Base-by-base conservation (phyloP, 2,329 filamentous ascomycete genomes). In the Lachnellula hyalina region DNA sequence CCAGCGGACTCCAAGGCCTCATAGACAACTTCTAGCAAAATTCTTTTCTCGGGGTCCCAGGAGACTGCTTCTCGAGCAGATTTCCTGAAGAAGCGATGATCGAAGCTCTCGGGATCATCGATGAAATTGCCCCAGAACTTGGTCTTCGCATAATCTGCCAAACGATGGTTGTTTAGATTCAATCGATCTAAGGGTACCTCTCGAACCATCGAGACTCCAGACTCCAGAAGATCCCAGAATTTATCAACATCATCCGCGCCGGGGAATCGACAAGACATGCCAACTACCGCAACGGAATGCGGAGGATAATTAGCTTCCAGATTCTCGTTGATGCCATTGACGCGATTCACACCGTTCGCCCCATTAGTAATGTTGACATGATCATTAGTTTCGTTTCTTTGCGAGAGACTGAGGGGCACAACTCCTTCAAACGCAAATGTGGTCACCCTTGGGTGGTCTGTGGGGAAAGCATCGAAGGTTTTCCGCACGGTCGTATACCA, bases 31-130 rank as follows among this genome's bases (percentile, higher is more conserved):
- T 85, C 82, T 28, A 93, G 73, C 3, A 86, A 84, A 61, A 91
- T 76, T 61, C 88, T 80, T 67, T 90, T 87, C 79, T 89, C 89
- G 0, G 89, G 88, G 67, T 92, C 88, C 2, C 85, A 89, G 65
- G 90, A 86, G 48, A 82, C 79, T 28, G 87, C 87, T 71, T 92
- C 87, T 59, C 86, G 83, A 8, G 87, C 86, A 35, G 86, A 90
- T 83, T 91, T 90, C 71, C 89, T 90, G 80, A 92, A 92, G 73
- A 92, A 91, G 0, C 84, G 78, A 19, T 86, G 84, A 63, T 92
- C 88, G 65, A 92, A 92, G 14, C 32, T 32, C 4, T 51, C 54
- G 2, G n/a, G 36, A 49, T 61, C 51, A 41, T 62, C 36, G 36
- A 54, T 77, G 74, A 75, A 90, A 73, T 86, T 89, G 17, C 87